Percentiles rank a stretch among this genome's conserved stretches.
Conservation (phyloP, 331 rosid genomes). For the Malus hybrid region DNA sequence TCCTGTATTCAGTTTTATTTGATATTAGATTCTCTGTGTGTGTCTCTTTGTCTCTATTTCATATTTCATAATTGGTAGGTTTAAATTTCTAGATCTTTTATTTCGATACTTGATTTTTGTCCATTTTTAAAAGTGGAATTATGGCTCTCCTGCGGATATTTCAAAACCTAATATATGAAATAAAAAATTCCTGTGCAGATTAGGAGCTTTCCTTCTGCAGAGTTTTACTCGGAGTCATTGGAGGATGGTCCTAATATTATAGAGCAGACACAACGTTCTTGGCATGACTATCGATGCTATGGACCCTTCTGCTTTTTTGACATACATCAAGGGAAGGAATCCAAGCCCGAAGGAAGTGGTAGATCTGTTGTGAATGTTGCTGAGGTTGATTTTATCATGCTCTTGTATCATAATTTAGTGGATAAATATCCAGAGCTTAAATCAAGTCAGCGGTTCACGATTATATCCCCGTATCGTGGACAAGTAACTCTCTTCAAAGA, state of each 20-base stretch:
- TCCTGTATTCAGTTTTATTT: too few species aligned
- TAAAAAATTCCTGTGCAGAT: constrained; percentile 37
- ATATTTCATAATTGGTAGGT: too few species aligned
- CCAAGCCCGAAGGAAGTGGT: constrained; percentile 50
- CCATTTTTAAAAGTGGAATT: too few species aligned
- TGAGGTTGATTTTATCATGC: constrained; percentile 82
- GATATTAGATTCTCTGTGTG: too few species aligned
- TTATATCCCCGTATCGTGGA: constrained; percentile 73
- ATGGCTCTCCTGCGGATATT: neutral
- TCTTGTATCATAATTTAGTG: constrained; percentile 61
- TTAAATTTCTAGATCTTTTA: too few species aligned
- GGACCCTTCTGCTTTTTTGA: constrained; percentile 90
- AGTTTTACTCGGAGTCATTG: constrained; percentile 72
- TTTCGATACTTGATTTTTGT: too few species aligned
- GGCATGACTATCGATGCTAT: constrained; percentile 75
- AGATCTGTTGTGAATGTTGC: constrained; percentile 42
- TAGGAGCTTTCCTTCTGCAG: constrained; percentile 81
- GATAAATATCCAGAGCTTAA: constrained; percentile 55
- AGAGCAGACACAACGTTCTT: constrained; percentile 45
- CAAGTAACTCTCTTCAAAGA: constrained; percentile 75
- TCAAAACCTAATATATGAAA: neutral
- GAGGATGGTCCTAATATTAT: constrained; percentile 59
- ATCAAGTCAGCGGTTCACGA: constrained; percentile 70
- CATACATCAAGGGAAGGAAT: constrained; percentile 68
- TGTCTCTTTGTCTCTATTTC: too few species aligned